Percentiles rank a stretch among this genome's conserved stretches.
phyloP scores from a whole-genome alignment of 2,329 filamentous ascomycete genomes.

The Cordyceps javanica region DNA sequence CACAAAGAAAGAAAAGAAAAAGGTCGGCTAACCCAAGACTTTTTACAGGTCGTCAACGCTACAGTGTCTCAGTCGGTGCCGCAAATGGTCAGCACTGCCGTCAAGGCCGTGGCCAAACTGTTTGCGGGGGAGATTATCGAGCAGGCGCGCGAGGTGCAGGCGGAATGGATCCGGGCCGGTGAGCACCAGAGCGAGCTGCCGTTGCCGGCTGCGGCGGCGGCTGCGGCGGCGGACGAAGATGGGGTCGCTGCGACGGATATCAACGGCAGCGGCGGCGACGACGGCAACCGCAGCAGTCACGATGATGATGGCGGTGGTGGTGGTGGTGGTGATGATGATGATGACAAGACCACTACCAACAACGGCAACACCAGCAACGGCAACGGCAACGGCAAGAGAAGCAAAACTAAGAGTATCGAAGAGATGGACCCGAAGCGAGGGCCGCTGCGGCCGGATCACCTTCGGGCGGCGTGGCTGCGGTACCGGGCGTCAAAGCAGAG shows the following conservation, averaged over 20 bases:
- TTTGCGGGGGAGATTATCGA: constrained; percentile 74
- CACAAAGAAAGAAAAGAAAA: too few species aligned
- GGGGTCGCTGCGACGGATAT: too few species aligned
- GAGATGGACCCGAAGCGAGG: constrained; percentile 33
- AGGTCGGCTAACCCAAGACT: neutral
- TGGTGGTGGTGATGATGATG: too few species aligned
- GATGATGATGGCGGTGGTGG: too few species aligned
- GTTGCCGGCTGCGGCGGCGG: constrained; percentile 29
- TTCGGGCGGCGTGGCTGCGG: constrained; percentile 65
- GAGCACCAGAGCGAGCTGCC: constrained; percentile 51
- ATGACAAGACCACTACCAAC: too few species aligned
- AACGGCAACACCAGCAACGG: too few species aligned
- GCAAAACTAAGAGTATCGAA: too few species aligned
- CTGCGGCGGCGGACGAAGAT: constrained; percentile 14
- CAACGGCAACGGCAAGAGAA: too few species aligned
- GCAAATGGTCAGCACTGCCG: constrained; percentile 65
- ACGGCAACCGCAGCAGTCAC: too few species aligned
- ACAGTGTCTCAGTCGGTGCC: constrained; percentile 76
- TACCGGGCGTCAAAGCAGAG: constrained; percentile 60
- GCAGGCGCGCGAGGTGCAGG: constrained; percentile 63
- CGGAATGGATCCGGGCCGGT: constrained; percentile 59
- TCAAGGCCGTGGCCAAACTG: constrained; percentile 69
- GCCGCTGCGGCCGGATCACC: constrained; percentile 66
- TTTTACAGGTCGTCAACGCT: constrained; percentile 69
- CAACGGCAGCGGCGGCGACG: constrained; percentile 22